Conservation (phyloP, 1,139 yeast genomes). For the Blastobotrys ciferrii region DNA sequence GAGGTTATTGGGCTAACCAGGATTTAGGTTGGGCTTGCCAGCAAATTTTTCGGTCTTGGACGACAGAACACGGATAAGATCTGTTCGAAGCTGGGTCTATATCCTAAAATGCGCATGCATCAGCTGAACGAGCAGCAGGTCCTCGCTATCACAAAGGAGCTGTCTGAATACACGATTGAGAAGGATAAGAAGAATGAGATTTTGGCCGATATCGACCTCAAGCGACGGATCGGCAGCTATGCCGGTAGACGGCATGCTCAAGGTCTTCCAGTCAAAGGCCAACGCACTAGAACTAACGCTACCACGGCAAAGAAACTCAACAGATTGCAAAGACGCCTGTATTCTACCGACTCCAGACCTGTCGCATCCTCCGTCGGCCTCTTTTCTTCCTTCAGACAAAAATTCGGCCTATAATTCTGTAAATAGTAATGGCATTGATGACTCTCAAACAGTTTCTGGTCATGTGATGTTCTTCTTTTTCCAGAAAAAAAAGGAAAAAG, state of each 20-base stretch:
- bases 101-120: constrained; percentile 92
- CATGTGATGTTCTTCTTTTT: too few relatives aligned
- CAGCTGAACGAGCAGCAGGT: constrained; percentile 87
- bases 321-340: constrained; percentile 64
- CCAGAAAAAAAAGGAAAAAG: too few relatives aligned
- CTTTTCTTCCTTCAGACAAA: neutral
- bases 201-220: constrained; percentile 73
- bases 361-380: neutral
- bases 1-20: neutral
- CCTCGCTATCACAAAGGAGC: constrained; percentile 81
- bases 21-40: constrained; percentile 65
- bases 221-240: constrained; percentile 79
- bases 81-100: constrained; percentile 85
- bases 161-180: constrained; percentile 79
- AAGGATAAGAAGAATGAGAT: constrained; percentile 79
- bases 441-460: neutral
- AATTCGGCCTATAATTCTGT: constrained; percentile 4
- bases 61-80: constrained; percentile 66
- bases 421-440: constrained; percentile 4
- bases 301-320: constrained; percentile 85
- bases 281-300: constrained; percentile 87
- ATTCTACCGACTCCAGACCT: constrained; percentile 15
- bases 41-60: constrained; percentile 86
- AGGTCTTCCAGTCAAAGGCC: constrained; percentile 89
- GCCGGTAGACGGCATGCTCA: constrained; percentile 87